phyloP scores from a whole-genome alignment of 139 green algal species.

The Coccomyxa sp. region DNA sequence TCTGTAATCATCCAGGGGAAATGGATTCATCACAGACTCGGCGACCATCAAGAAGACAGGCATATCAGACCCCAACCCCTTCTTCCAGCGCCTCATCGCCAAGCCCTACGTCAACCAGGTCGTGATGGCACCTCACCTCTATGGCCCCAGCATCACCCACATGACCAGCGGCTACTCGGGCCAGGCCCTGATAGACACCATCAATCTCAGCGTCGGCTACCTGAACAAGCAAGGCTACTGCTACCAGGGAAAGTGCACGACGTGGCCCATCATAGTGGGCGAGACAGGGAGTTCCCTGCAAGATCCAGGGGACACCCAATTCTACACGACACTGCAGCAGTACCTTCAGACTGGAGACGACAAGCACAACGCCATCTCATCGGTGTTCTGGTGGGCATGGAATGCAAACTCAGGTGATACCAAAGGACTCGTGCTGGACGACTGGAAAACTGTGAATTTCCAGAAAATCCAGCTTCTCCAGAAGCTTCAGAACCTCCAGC shows the following conservation, averaged over 20 bases:
- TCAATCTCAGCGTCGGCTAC: constrained; percentile 28
- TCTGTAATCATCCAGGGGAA: no score
- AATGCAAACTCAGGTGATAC: constrained; percentile 24
- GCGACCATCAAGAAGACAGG: neutral
- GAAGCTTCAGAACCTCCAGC: neutral
- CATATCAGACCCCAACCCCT: constrained; percentile 32
- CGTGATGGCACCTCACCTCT: neutral
- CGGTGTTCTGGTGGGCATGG: constrained; percentile 25
- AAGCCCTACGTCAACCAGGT: constrained; percentile 34
- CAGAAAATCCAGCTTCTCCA: constrained; percentile 9
- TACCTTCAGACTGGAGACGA: constrained; percentile 6
- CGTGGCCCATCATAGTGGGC: neutral
- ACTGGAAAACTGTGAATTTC: constrained; percentile 21
- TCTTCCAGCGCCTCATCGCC: constrained; percentile 34
- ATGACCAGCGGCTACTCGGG: neutral
- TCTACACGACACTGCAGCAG: neutral
- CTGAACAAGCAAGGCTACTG: constrained; percentile 38
- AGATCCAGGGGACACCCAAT: neutral
- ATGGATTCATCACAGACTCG: constrained; percentile 20
- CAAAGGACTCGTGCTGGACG: constrained; percentile 14
- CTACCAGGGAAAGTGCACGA: neutral
- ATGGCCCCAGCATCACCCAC: constrained; percentile 5
- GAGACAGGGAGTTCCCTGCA: neutral
- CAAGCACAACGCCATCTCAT: constrained; percentile 24
- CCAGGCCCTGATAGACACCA: neutral